These are phyloP conservation scores for Botryotinia convoluta DNA, from an alignment of 2,329 filamentous ascomycete genomes.

Conservation along the genomic window DNA sequence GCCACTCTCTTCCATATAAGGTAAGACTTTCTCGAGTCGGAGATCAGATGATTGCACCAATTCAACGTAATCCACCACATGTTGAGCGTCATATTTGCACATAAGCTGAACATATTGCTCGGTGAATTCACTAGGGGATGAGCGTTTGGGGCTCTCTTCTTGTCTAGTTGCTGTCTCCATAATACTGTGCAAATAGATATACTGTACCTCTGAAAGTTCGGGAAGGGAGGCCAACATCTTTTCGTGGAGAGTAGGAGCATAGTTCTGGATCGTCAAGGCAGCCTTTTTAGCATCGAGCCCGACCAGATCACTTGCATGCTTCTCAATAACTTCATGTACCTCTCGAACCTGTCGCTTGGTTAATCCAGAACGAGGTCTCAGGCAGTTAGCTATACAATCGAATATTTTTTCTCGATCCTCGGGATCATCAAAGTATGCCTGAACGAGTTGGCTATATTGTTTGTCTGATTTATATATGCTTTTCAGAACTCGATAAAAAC, in stretches of 20 bases:
- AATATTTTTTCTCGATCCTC: conserved; percentile 76
- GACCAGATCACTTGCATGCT: conserved; percentile 56
- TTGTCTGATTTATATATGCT: conserved; percentile 78
- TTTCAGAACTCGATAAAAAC: conserved; percentile 90
- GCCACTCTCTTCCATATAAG: conserved; percentile 83
- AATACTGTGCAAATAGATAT: conserved; percentile 65
- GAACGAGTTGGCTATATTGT: conserved; percentile 74
- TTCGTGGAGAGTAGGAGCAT: conserved; percentile 55
- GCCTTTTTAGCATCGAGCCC: conserved; percentile 55
- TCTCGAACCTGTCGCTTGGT: conserved; percentile 69
- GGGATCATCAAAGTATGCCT: conserved; percentile 81
- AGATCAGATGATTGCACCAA: conserved; percentile 74
- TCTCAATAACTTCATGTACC: conserved; percentile 60
- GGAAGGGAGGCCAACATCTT: conserved; percentile 53
- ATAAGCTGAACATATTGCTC: conserved; percentile 89
- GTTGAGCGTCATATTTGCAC: conserved; percentile 77
- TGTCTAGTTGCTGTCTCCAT: conserved; percentile 58
- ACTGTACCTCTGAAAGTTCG: conserved; percentile 56
- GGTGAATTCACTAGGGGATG: conserved; percentile 59
- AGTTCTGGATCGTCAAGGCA: conserved; percentile 55
- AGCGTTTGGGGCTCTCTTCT: conserved; percentile 39
- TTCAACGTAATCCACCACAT: conserved; percentile 83
- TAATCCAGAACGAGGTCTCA: conserved; percentile 62
- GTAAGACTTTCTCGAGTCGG: conserved; percentile 74
- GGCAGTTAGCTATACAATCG: conserved; percentile 71